Conservation (phyloP, 1,139 yeast species). For the Diutina sp. region DNA sequence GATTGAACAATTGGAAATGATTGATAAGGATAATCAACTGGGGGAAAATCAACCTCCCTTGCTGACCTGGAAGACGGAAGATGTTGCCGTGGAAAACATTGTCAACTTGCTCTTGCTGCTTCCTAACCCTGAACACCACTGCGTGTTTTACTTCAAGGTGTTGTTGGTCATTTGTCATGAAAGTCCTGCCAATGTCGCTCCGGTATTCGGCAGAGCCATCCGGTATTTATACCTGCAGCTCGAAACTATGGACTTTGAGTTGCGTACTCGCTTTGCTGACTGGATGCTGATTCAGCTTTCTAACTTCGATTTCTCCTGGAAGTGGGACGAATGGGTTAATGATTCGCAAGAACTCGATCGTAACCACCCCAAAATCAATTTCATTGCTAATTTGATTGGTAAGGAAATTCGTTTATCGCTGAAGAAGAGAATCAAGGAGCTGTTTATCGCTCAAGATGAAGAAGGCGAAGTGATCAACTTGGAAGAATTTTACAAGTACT, state of each 20-base stretch:
- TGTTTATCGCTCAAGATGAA: constrained; percentile 44
- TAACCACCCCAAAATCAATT: constrained; percentile 63
- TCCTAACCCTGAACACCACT: constrained; percentile 55
- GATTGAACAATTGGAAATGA: constrained; percentile 47
- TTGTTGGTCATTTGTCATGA: constrained; percentile 79
- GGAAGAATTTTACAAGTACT: constrained; percentile 51
- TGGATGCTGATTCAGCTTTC: constrained; percentile 94
- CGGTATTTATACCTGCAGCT: constrained; percentile 67
- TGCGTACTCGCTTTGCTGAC: constrained; percentile 61
- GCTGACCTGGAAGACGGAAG: constrained; percentile 86
- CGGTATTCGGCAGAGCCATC: constrained; percentile 89
- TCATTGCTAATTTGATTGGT: constrained; percentile 66
- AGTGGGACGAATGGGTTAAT: constrained; percentile 89
- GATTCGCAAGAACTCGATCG: constrained; percentile 30
- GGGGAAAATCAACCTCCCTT: constrained; percentile 33
- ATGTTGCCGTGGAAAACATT: constrained; percentile 74
- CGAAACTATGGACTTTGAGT: constrained; percentile 61
- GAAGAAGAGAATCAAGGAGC: constrained; percentile 56
- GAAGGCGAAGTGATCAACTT: constrained; percentile 14
- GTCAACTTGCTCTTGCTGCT: constrained; percentile 66
- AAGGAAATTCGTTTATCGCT: constrained; percentile 74
- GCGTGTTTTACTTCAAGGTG: constrained; percentile 76
- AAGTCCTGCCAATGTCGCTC: constrained; percentile 87
- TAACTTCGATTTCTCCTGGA: constrained; percentile 94
- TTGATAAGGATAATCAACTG: constrained; percentile 22